phyloP scores from a whole-genome alignment of 495 filamentous ascomycete species.

The Podospora bellae-mahoneyi region DNA sequence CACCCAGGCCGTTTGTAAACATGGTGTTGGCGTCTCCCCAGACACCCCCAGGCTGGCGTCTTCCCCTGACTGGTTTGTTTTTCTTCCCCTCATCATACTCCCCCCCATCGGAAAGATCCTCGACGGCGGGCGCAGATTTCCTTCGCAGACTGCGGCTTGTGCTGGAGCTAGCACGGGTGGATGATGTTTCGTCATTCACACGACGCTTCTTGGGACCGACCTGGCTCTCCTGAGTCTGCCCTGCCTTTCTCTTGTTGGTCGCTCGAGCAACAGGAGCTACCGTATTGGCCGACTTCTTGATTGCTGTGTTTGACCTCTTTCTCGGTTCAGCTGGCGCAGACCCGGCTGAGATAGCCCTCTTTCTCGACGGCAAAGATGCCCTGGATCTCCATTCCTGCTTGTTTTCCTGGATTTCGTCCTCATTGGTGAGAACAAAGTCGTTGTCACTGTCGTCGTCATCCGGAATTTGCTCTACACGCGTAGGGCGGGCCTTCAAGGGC shows the following conservation, averaged over 20 bases:
- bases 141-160: background rate
- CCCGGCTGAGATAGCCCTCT: background rate
- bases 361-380: background rate
- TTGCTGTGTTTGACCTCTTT: background rate
- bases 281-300: background rate
- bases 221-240: background rate
- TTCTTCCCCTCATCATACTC: background rate
- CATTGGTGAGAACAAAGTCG: background rate
- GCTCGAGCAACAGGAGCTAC: background rate
- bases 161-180: background rate
- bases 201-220: background rate
- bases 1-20: background rate
- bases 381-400: background rate
- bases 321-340: background rate
- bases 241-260: background rate
- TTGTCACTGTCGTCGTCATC: background rate
- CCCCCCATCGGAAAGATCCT: background rate
- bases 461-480: background rate
- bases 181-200: background rate
- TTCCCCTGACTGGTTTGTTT: background rate
- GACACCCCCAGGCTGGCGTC: background rate
- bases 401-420: background rate
- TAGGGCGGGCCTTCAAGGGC: background rate
- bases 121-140: background rate
- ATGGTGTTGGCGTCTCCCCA: background rate